phyloP scores from a whole-genome alignment of 1,284 basidiomycete species.

The Pseudozyma pruni region DNA sequence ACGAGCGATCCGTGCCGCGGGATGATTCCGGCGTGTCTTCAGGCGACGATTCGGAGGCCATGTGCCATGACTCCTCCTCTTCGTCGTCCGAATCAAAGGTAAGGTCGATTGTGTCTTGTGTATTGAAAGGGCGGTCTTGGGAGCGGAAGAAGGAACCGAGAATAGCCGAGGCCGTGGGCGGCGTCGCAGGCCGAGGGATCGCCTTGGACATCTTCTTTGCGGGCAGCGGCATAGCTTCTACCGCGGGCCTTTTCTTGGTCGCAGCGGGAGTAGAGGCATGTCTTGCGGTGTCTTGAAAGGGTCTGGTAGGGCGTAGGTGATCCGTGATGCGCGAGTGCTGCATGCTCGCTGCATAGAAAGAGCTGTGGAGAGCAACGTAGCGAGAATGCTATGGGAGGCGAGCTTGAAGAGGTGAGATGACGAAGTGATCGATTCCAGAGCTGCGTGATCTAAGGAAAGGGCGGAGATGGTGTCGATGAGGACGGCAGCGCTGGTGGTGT shows the following conservation, averaged over 20 bases:
- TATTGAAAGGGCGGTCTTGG: neutral
- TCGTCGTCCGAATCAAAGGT: conserved; percentile 10
- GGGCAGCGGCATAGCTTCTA: neutral
- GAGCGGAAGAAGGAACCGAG: conserved; percentile 8
- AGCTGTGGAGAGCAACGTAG: no score
- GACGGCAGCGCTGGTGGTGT: no score
- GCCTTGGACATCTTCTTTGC: neutral
- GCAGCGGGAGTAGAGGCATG: neutral
- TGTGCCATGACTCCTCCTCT: conserved; percentile 11
- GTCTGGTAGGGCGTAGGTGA: neutral
- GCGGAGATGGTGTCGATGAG: no score
- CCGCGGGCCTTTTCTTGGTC: neutral
- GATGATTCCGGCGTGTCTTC: conserved; percentile 16
- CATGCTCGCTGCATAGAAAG: neutral
- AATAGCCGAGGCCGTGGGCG: neutral
- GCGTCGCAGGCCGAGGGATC: neutral
- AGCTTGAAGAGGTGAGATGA: no score
- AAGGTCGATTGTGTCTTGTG: neutral
- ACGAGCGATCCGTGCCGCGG: neutral
- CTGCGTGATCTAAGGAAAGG: no score
- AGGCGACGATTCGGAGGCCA: neutral
- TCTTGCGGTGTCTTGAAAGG: no score
- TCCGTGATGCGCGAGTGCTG: neutral
- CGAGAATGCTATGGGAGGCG: no score
- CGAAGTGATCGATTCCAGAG: no score